phyloP scores from a whole-genome alignment of 352 stramenopile genomes.

The Phytophthora tentaculata region DNA sequence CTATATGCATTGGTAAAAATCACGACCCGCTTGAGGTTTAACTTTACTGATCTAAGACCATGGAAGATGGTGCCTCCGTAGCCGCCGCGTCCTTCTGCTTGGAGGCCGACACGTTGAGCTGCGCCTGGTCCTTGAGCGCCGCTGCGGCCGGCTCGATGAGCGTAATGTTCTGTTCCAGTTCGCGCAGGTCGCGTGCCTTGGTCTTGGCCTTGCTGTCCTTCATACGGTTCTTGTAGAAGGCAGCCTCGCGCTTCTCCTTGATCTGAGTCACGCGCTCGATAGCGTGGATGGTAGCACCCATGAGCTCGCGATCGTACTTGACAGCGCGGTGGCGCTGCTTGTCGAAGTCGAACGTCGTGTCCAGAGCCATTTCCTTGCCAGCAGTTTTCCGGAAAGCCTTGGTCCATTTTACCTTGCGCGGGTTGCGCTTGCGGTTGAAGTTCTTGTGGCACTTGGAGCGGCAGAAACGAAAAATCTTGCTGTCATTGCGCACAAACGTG shows the following conservation, averaged over 20 bases:
- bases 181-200: conserved; percentile 82
- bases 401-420: conserved; percentile 99
- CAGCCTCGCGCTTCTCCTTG: conserved; percentile 95
- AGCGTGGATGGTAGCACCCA: conserved; percentile 98
- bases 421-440: conserved; percentile 99
- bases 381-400: conserved; percentile 98
- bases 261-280: conserved; percentile 99
- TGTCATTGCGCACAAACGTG: conserved; percentile 99
- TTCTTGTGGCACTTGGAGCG: conserved; percentile 99
- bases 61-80: conserved; percentile 69
- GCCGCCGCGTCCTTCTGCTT: conserved; percentile 69
- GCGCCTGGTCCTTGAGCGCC: conserved; percentile 75
- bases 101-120: conserved; percentile 70
- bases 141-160: conserved; percentile 83
- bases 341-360: conserved; percentile 99
- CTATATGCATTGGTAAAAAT: conserved; percentile 46
- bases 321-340: conserved; percentile 98
- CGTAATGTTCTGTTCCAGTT: conserved; percentile 86
- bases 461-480: conserved; percentile 99
- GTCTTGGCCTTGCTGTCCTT: conserved; percentile 83
- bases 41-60: conserved; percentile 90
- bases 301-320: conserved; percentile 99
- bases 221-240: conserved; percentile 99
- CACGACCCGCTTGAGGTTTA: conserved; percentile 32
- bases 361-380: conserved; percentile 99